phyloP scores from a whole-genome alignment of 129 eudicot species.

The carrot (Daucus carota) region DH1_v3.0 NC_030388.2:6264001-6264500 shows the following conservation, averaged over 20 bases:
- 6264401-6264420: constrained; percentile 86
- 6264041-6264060: constrained; percentile 16
- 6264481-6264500: constrained; percentile 27
- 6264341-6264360: constrained; percentile 26
- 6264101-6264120: background rate
- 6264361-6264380: constrained; percentile 63
- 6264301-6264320: constrained; percentile 18
- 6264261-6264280: constrained; percentile 21
- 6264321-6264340: constrained; percentile 15
- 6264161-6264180: constrained; percentile 17
- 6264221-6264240: constrained; percentile 12
- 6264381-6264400: constrained; percentile 86
- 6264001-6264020: constrained; percentile 17
- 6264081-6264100: constrained; percentile 2
- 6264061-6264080: background rate
- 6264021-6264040: constrained; percentile 16
- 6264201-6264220: constrained; percentile 12
- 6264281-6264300: constrained; percentile 10
- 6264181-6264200: constrained; percentile 10
- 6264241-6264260: constrained; percentile 19
- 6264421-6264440: constrained; percentile 95
- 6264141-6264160: constrained; percentile 10
- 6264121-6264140: background rate
- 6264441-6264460: constrained; percentile 76
- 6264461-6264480: constrained; percentile 60